Evolutionary conservation across 2,329 filamentous ascomycete species (phyloP), one percentile per base, ranked within the genome.

Genomic region (Pestalotiopsis sp.): DNA sequence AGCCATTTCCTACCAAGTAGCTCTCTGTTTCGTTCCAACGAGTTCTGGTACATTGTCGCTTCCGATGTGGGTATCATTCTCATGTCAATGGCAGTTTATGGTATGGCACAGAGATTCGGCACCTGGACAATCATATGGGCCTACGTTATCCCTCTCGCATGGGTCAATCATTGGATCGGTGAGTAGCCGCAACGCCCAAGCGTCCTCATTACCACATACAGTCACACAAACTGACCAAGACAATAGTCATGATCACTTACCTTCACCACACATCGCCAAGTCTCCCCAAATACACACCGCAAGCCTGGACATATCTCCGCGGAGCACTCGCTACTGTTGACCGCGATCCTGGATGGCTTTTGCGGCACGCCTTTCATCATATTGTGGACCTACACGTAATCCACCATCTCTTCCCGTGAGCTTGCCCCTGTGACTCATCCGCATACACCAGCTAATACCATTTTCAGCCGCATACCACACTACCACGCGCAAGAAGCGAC

Each of bases 91-190:
- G 81, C 79, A 9, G 80, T 92, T 52, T 89, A 87, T 75, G 79
- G 83, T 66, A 83, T 83, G n/a, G 81, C 83, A 11, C 83, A 84
- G 72, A 77, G 82, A 27, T 82, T 90, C 20, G 89, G 89, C 27
- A 81, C 80, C 68, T 84, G 82, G 74, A 90, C 85, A 56, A 82
- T 90, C 12, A 78, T 86, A 61, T 81, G 89, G 67, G 81, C 90
- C 14, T 92, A 92, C 77, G 80, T 84, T 25, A 81, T 90, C 36
- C 90, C 91, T 14, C 92, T 90, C 78, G 77, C 91, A 69, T 92
- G 90, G 90, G 87, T 91, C 41, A 89, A 92, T 80, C 88, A 91
- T 82, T 92, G 89, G 89, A 84, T 92, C 66, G 85, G 86, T 88
- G 80, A 74, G 84, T 80, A 25, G 14, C 52, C 56, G 57, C 67